Percentiles rank a stretch among this genome's conserved stretches.
phyloP scores from a whole-genome alignment of 805 yeast genomes.

The Kodamaea laetipori region DNA sequence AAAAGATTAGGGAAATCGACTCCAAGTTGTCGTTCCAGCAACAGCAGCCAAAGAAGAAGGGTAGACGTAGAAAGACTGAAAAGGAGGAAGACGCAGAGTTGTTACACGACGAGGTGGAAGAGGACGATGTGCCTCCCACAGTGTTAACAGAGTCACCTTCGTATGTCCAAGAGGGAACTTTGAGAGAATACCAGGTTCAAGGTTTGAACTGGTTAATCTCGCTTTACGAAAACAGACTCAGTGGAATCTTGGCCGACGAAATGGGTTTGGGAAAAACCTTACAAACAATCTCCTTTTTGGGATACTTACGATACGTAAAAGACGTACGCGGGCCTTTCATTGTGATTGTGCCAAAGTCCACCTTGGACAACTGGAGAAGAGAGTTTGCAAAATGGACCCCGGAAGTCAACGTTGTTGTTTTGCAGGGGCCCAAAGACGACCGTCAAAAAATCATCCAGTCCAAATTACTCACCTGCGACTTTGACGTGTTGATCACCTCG shows the following conservation, averaged over 20 bases:
- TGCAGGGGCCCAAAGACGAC: conserved; percentile 89
- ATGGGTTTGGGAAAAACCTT: conserved; percentile 98
- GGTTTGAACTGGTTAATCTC: conserved; percentile 95
- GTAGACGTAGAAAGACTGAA: conserved; percentile 83
- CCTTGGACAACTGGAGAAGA: conserved; percentile 94
- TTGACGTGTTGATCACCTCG: conserved; percentile 88
- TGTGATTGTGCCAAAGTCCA: conserved; percentile 92
- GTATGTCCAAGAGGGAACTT: conserved; percentile 65
- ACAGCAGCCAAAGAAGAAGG: conserved; percentile 21
- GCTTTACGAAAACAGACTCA: conserved; percentile 79
- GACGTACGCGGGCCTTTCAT: conserved; percentile 87
- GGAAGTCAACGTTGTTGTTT: conserved; percentile 78
- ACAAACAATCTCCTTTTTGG: conserved; percentile 91
- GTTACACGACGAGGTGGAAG: conserved; percentile 73
- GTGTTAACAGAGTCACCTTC: conserved; percentile 86
- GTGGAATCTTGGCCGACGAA: conserved; percentile 96
- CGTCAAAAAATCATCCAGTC: conserved; percentile 62
- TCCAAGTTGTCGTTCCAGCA: conserved; percentile 44
- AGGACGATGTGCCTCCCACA: conserved; percentile 51
- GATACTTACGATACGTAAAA: conserved; percentile 77
- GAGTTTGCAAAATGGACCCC: conserved; percentile 97
- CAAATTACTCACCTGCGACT: conserved; percentile 66
- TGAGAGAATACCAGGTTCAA: conserved; percentile 91
- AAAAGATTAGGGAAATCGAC: conserved; percentile 58
- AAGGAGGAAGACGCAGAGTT: conserved; percentile 95